Percentiles rank a stretch among this genome's conserved stretches.
Conservation (phyloP, 345 rosid species). For the Laguncularia racemosa region DNA sequence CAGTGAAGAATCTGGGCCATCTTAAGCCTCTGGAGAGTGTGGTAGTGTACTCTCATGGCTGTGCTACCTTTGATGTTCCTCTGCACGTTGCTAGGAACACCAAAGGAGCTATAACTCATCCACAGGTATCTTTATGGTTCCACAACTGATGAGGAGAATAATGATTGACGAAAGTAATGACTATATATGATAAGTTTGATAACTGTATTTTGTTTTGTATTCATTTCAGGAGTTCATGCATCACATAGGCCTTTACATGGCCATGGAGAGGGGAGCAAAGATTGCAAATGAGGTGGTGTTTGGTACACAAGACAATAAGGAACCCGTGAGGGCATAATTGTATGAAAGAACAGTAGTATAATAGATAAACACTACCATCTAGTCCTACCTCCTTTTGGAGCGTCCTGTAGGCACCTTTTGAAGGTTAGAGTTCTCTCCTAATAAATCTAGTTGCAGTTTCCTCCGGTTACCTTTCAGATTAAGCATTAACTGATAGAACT, state of each 20-base stretch:
- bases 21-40: constrained; percentile 46
- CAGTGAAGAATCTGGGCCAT: constrained; percentile 44
- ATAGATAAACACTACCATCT: not conserved
- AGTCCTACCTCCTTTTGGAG: too few species aligned
- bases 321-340: constrained; percentile 8
- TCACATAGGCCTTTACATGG: constrained; percentile 51
- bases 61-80: constrained; percentile 56
- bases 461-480: too few species aligned
- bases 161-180: too few species aligned
- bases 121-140: constrained; percentile 26
- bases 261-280: constrained; percentile 47
- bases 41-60: constrained; percentile 38
- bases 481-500: too few species aligned
- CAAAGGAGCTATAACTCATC: constrained; percentile 41
- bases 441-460: too few species aligned
- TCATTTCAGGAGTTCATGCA: constrained; percentile 40
- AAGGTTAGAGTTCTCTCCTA: too few species aligned
- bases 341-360: not conserved
- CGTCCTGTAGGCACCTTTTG: too few species aligned
- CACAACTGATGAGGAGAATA: too few species aligned
- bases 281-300: constrained; percentile 29
- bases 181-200: too few species aligned
- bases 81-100: constrained; percentile 25
- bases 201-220: not conserved
- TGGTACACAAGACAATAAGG: constrained; percentile 8